phyloP scores from a whole-genome alignment of 192 early-diverging fungal species.

The Linderina pennispora region DNA sequence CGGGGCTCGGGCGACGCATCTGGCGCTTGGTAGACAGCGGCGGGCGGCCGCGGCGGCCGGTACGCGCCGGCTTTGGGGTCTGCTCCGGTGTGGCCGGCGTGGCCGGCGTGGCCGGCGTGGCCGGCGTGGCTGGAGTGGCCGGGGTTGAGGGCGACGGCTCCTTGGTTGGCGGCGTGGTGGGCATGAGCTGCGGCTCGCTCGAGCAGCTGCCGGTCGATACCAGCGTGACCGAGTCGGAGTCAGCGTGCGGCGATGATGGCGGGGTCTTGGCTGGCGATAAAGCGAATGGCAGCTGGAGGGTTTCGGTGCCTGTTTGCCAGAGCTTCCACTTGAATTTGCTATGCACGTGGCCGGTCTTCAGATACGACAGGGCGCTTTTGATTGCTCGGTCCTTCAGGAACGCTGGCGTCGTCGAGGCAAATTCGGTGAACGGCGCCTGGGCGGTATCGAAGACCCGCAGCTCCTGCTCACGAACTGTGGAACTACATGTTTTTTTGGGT shows the following conservation, averaged over 20 bases:
- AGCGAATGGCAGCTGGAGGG: conserved; percentile 27
- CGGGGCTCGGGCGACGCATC: background rate
- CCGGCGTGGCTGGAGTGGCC: too few relatives aligned
- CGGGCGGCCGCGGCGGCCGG: conserved; percentile 14
- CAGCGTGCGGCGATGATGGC: too few relatives aligned
- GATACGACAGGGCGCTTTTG: conserved; percentile 25
- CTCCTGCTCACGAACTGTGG: conserved; percentile 37
- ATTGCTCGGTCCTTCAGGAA: conserved; percentile 38
- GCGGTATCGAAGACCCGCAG: conserved; percentile 29
- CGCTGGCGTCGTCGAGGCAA: conserved; percentile 23
- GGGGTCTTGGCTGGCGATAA: too few relatives aligned
- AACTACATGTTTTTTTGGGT: too few relatives aligned
- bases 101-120: conserved; percentile 5
- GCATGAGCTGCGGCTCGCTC: too few relatives aligned
- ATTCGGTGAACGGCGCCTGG: conserved; percentile 35
- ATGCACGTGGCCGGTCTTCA: conserved; percentile 34
- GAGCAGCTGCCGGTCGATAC: too few relatives aligned
- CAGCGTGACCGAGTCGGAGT: too few relatives aligned
- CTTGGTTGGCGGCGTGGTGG: conserved; percentile 3
- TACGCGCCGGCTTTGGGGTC: background rate
- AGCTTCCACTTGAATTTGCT: conserved; percentile 35
- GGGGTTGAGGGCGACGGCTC: conserved; percentile 2
- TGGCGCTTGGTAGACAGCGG: conserved; percentile 7
- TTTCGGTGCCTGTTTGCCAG: conserved; percentile 40
- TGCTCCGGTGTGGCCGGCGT: too few relatives aligned